A percentile compares a stretch with the other conserved stretches of the same genome.
phyloP scores from a whole-genome alignment of 1,284 basidiomycete species.

The Fomitopsis betulina region DNA sequence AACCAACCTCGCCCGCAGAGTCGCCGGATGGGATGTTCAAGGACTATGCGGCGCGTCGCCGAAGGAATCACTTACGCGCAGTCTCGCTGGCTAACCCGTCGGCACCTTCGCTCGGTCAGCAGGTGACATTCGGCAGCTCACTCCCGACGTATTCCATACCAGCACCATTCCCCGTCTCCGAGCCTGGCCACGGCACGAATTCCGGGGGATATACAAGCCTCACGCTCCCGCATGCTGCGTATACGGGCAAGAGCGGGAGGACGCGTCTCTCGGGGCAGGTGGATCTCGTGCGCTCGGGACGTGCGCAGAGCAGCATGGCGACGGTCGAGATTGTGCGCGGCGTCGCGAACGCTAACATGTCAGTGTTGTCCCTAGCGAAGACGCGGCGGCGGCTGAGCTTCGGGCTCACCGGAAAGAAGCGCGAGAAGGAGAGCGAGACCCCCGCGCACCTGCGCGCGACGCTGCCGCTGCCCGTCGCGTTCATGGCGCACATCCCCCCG shows the following conservation, averaged over 20 bases:
- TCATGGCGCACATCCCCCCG: conserved; percentile 63
- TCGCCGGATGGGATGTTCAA: conserved; percentile 22
- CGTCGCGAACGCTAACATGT: conserved; percentile 30
- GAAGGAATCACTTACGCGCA: conserved; percentile 10
- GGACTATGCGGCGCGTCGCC: conserved; percentile 20
- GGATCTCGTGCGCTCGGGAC: conserved; percentile 68
- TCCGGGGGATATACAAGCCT: conserved; percentile 59
- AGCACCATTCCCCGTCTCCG: conserved; percentile 20
- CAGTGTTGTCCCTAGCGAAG: conserved; percentile 6
- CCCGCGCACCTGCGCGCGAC: conserved; percentile 39
- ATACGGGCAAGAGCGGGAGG: conserved; percentile 35
- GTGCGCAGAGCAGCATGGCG: conserved; percentile 83
- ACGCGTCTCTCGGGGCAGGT: conserved; percentile 41
- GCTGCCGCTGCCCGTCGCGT: conserved; percentile 44
- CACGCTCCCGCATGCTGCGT: conserved; percentile 58
- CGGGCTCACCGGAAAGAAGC: conserved; percentile 14
- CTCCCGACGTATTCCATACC: conserved; percentile 30
- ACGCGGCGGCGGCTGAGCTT: conserved; percentile 10
- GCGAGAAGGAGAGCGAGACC: conserved; percentile 26
- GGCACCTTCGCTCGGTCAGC: conserved; percentile 8
- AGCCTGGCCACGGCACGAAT: conserved; percentile 10
- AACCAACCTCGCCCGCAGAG: conserved; percentile 15
- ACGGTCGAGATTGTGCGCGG: conserved; percentile 76
- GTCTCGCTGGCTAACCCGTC: not conserved
- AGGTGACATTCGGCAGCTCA: conserved; percentile 13